Percentiles rank a stretch among this genome's conserved stretches.
Conservation (phyloP, 192 early-diverging fungal species). For the Backusella sp. region DNA sequence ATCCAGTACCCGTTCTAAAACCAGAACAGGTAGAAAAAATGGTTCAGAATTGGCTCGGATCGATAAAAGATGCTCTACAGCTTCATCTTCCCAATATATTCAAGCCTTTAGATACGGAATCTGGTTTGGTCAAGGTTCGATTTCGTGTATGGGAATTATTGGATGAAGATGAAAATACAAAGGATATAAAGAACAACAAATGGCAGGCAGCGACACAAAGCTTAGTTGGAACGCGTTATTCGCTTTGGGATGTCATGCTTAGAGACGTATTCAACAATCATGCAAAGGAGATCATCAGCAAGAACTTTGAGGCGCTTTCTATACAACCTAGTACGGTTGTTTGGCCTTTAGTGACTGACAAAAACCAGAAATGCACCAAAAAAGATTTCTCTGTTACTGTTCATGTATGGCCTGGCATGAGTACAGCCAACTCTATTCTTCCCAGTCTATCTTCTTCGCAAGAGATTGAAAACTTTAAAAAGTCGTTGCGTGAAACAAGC, state of each 20-base stretch:
- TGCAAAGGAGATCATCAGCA: conserved; percentile 39
- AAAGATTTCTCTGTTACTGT: conserved; percentile 17
- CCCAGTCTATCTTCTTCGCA: conserved; percentile 17
- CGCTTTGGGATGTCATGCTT: conserved; percentile 46
- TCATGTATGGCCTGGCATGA: conserved; percentile 27
- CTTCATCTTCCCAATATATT: background rate
- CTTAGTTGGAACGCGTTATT: conserved; percentile 36
- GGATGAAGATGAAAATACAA: conserved; percentile 2
- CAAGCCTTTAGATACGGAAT: background rate
- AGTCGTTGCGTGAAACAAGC: conserved; percentile 7
- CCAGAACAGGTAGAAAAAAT: conserved; percentile 29
- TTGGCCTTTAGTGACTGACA: conserved; percentile 31
- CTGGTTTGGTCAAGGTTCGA: background rate
- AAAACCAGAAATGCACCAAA: background rate
- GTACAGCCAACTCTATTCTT: background rate
- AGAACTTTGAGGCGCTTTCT: conserved; percentile 32
- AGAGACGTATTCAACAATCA: conserved; percentile 38
- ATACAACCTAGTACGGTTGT: conserved; percentile 41
- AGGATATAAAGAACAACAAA: background rate
- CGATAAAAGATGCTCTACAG: conserved; percentile 29
- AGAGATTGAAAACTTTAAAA: conserved; percentile 29
- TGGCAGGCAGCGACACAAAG: background rate
- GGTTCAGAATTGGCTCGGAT: conserved; percentile 36
- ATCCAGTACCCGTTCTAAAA: conserved; percentile 30
- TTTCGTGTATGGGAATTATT: conserved; percentile 8